phyloP scores from a whole-genome alignment of 169 alveolate genomes.

The Blepharisma undulans region DNA sequence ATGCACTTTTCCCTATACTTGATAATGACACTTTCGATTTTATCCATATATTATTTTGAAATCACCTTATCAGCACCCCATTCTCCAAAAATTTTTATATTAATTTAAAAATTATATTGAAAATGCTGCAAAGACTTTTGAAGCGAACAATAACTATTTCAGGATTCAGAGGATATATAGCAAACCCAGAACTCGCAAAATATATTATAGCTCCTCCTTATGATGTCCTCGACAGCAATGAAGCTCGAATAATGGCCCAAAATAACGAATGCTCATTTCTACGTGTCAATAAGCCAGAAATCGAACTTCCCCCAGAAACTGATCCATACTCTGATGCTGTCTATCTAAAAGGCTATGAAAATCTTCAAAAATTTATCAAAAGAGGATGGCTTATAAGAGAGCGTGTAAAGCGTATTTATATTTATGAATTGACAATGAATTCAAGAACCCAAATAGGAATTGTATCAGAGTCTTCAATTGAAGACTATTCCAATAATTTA shows the following conservation, averaged over 20 bases:
- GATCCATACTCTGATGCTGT: conserved; percentile 32
- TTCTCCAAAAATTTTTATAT: too few relatives aligned
- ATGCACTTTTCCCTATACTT: too few relatives aligned
- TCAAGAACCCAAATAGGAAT: conserved; percentile 56
- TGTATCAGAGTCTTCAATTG: conserved; percentile 48
- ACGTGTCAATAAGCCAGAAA: conserved; percentile 61
- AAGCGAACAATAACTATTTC: conserved; percentile 46
- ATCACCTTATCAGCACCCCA: too few relatives aligned
- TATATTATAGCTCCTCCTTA: conserved; percentile 54
- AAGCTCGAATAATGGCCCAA: conserved; percentile 53
- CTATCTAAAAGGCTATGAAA: conserved; percentile 55
- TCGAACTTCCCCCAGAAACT: conserved; percentile 51
- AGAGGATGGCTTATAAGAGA: conserved; percentile 53
- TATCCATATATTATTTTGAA: background rate
- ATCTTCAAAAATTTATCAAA: conserved; percentile 46
- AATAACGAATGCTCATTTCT: conserved; percentile 51
- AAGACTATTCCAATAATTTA: conserved; percentile 55
- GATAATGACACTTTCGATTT: too few relatives aligned
- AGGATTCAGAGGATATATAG: conserved; percentile 45
- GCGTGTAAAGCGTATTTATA: conserved; percentile 48
- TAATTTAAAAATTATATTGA: too few relatives aligned
- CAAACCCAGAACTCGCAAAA: conserved; percentile 43
- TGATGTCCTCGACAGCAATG: conserved; percentile 57
- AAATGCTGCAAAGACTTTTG: background rate
- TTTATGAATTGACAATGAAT: conserved; percentile 44